Evolutionary conservation across 495 filamentous ascomycete genomes (phyloP), one percentile per base, ranked within the genome.

Genomic region (Trichoderma asperelloides): DNA sequence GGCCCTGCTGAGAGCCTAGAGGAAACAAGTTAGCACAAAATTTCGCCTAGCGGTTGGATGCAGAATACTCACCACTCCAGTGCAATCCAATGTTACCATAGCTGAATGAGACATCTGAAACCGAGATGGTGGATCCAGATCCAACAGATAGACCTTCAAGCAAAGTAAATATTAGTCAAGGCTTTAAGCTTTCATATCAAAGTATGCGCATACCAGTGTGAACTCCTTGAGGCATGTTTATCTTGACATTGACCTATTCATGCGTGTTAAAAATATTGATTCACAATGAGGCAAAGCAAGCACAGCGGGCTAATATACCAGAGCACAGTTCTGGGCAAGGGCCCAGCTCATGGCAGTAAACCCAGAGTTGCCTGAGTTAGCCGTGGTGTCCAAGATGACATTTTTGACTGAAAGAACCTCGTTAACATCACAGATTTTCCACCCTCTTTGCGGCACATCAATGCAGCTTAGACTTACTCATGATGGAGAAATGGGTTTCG

Each of bases 271-370:
- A 21, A 18, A 28, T 16, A 60, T 51, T 21, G 18, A 51, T 21
- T 51, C 7, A 1, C 21, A 21, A 5, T 23, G 5, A 16, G 13
- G 15, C n/a, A 7, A 21, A 11, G 11, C n/a, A 45, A 18, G 47
- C 6, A 11, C 2, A 51, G 47, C 47, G 47, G 41, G 41, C 21
- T 21, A 21, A 27, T 78, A 85, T 68, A 60, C 55, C 55, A 60
- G 16, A 30, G 55, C 55, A 30, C 55, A 60, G 55, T 60, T 60
- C 55, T 91, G 84, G 0, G 86, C 86, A 6, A 88, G 87, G 16
- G 87, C 86, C 89, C 89, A 92, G 68, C 86, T 87, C 41, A 92
- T 84, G 37, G 88, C 89, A 2, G 82, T 79, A 28, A 81, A 80
- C 0, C 69, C 72, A 18, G 68, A 78, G 16, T 77, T 72, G 45